These are phyloP conservation scores for Phytophthora pseudosyringae DNA, from an alignment of 352 stramenopile genomes.

Conservation along the genomic window DNA sequence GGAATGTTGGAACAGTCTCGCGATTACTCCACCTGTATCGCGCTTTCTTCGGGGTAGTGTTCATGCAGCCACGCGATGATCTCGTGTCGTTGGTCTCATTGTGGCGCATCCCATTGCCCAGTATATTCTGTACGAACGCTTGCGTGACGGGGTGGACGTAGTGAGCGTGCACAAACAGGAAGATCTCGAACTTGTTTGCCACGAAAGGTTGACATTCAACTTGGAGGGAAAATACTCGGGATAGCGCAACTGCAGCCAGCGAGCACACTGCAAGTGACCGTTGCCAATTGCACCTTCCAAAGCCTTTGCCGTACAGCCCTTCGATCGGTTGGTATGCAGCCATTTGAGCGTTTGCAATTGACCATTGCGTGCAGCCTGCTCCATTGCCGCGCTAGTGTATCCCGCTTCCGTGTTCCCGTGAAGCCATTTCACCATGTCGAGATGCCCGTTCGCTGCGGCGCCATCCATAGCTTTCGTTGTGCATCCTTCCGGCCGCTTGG, in stretches of 20 bases:
- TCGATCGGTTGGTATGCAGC: not conserved
- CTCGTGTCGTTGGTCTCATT: not conserved
- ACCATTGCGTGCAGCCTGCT: not conserved
- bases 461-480: slow-evolving; percentile 1
- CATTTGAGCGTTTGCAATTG: slow-evolving; percentile 7
- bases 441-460: slow-evolving; percentile 2
- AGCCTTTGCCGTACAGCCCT: slow-evolving; percentile 1
- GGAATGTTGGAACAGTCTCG: no score
- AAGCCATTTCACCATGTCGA: slow-evolving; percentile 12
- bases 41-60: no score
- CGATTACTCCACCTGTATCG: no score
- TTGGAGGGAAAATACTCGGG: not conserved
- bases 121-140: no score
- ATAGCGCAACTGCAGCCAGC: not conserved
- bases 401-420: not conserved
- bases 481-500: slow-evolving; percentile 2
- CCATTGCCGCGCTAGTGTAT: slow-evolving; percentile 6
- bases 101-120: no score
- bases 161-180: slow-evolving; percentile 12
- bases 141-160: not conserved
- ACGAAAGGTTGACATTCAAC: not conserved
- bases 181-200: slow-evolving; percentile 1
- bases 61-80: not conserved
- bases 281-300: slow-evolving; percentile 1
- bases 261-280: slow-evolving; percentile 4